phyloP scores from a whole-genome alignment of 2,329 filamentous ascomycete genomes.

The Aspergillus pseudoterreus region DNA sequence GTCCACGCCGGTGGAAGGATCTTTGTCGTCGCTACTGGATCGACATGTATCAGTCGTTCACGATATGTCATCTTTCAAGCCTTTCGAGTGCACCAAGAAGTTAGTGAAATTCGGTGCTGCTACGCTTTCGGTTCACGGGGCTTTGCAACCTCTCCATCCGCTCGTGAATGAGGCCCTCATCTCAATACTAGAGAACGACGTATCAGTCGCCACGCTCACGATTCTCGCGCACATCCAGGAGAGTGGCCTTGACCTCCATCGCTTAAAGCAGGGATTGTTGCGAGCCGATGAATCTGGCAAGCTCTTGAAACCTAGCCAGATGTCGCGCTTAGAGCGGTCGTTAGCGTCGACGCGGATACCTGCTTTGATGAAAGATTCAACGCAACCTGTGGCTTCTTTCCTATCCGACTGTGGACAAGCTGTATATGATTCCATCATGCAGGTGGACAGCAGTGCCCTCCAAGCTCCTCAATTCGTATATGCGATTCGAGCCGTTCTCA shows the following conservation, averaged over 20 bases:
- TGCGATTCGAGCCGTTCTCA: slow-evolving; percentile 31
- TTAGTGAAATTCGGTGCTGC: slow-evolving; percentile 22
- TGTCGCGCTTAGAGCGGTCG: slow-evolving; percentile 40
- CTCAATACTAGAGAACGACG: slow-evolving; percentile 21
- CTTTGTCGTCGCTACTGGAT: slow-evolving; percentile 20
- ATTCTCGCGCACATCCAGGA: slow-evolving; percentile 35
- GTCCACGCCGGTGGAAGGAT: slow-evolving; percentile 7
- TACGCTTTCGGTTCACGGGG: slow-evolving; percentile 23
- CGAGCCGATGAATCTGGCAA: slow-evolving; percentile 30
- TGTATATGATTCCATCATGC: slow-evolving; percentile 33
- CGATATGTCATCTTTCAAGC: slow-evolving; percentile 28
- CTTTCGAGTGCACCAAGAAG: slow-evolving; percentile 19
- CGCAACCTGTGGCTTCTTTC: slow-evolving; percentile 37
- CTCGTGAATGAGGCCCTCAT: slow-evolving; percentile 38
- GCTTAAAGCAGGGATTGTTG: slow-evolving; percentile 30
- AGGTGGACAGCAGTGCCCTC: slow-evolving; percentile 24
- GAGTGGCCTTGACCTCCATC: slow-evolving; percentile 33
- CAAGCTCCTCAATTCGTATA: slow-evolving; percentile 21
- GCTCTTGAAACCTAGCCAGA: slow-evolving; percentile 38
- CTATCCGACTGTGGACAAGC: slow-evolving; percentile 35
- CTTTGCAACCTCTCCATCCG: slow-evolving; percentile 35
- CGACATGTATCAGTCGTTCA: slow-evolving; percentile 31
- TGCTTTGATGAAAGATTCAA: slow-evolving; percentile 39
- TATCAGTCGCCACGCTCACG: slow-evolving; percentile 21
- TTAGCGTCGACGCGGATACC: slow-evolving; percentile 38